Evolutionary conservation across 345 rosid species (phyloP).

Genomic region (Pistacia atlantica): DNA sequence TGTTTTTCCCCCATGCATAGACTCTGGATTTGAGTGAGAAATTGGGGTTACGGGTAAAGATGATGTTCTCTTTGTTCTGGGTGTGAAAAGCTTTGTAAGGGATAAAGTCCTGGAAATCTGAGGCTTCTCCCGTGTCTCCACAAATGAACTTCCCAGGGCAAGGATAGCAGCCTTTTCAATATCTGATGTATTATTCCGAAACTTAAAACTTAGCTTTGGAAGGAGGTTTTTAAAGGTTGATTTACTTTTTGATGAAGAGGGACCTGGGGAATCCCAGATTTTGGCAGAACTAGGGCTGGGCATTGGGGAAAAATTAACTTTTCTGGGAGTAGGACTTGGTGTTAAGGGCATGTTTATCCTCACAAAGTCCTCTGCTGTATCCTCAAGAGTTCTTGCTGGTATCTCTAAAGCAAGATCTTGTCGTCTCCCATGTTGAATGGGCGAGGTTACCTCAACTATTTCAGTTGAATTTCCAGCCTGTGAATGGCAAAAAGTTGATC

Average conservation of each 20-base stretch:
- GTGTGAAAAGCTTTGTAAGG: constrained; percentile 57
- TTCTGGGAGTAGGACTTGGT: constrained; percentile 61
- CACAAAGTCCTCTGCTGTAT: constrained; percentile 39
- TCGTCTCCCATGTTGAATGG: constrained; percentile 26
- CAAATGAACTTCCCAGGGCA: constrained; percentile 59
- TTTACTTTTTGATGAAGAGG: constrained; percentile 50
- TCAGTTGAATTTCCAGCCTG: constrained; percentile 58
- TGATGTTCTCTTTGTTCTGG: constrained; percentile 53
- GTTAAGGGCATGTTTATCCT: constrained; percentile 51
- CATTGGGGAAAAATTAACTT: constrained; percentile 81
- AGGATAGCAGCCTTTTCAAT: constrained; percentile 76
- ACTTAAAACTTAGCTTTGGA: constrained; percentile 79
- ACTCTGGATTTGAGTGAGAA: constrained; percentile 89
- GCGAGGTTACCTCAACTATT: constrained; percentile 63
- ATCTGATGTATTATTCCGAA: constrained; percentile 48
- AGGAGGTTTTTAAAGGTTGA: constrained; percentile 57
- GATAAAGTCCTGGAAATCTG: constrained; percentile 59
- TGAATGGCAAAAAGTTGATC: not conserved
- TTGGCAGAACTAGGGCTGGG: constrained; percentile 56
- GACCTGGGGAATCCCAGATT: constrained; percentile 35
- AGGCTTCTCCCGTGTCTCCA: constrained; percentile 35
- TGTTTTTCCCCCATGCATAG: constrained; percentile 64
- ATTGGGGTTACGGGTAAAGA: constrained; percentile 73
- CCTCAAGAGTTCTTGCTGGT: constrained; percentile 46
- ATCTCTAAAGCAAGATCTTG: constrained; percentile 46